phyloP scores from a whole-genome alignment of 2,329 filamentous ascomycete species.

The Sarocladium brachiariae region DNA sequence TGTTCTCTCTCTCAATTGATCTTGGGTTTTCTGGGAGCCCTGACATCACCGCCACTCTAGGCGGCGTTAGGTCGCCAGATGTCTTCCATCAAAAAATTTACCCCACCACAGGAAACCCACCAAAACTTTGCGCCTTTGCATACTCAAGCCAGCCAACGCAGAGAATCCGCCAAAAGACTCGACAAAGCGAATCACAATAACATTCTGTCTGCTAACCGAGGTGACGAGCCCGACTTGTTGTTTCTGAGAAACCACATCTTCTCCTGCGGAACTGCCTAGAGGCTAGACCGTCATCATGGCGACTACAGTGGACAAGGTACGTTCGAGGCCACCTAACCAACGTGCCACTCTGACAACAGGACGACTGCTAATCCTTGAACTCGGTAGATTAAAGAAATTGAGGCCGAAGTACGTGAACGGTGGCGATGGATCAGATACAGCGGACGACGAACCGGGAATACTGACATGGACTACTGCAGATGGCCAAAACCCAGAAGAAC shows the following conservation, averaged over 20 bases:
- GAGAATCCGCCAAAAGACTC: not conserved
- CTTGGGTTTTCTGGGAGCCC: constrained; percentile 12
- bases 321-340: constrained; percentile 18
- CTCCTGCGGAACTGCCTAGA: constrained; percentile 2
- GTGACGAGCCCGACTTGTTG: not conserved
- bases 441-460: constrained; percentile 85
- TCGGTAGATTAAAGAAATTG: constrained; percentile 85
- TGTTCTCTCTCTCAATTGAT: no score
- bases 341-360: not conserved
- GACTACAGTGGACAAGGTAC: constrained; percentile 93
- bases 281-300: constrained; percentile 60
- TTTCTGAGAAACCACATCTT: not conserved
- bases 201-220: constrained; percentile 7
- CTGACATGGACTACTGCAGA: constrained; percentile 54
- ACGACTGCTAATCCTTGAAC: constrained; percentile 25
- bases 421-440: constrained; percentile 8
- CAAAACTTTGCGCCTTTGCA: constrained; percentile 5
- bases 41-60: constrained; percentile 25
- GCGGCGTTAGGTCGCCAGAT: not conserved
- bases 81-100: constrained; percentile 26
- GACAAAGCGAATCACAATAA: not conserved
- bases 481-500: constrained; percentile 96
- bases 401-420: constrained; percentile 68
- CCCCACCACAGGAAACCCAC: constrained; percentile 26
- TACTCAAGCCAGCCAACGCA: constrained; percentile 1